A percentile compares a stretch with the other conserved stretches of the same genome.
Conservation (phyloP, 2,329 filamentous ascomycete genomes). For the Zelopaecilomyces penicillatus region DNA sequence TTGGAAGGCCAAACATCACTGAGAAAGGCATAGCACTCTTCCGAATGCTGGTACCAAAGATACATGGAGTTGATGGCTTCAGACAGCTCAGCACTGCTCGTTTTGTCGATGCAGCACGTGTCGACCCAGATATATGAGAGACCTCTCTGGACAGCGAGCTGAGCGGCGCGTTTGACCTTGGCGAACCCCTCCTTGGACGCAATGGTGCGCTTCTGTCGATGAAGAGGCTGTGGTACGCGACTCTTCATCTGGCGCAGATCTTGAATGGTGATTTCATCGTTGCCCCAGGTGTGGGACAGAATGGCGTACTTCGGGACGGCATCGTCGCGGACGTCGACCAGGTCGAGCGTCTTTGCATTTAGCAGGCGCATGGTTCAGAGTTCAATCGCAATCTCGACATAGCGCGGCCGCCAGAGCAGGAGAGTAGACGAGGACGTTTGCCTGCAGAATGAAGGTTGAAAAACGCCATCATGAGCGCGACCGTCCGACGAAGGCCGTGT, state of each 20-base stretch:
- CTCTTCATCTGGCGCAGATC: constrained; percentile 9
- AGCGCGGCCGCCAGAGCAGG: too few relatives aligned
- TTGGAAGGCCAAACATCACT: constrained; percentile 11
- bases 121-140: constrained; percentile 19
- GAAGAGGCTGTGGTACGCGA: neutral
- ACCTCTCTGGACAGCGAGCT: constrained; percentile 6
- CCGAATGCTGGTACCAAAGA: constrained; percentile 17
- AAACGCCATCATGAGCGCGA: too few relatives aligned
- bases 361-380: constrained; percentile 5
- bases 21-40: constrained; percentile 18
- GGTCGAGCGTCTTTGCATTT: constrained; percentile 4
- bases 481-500: too few relatives aligned
- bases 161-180: constrained; percentile 12
- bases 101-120: constrained; percentile 21
- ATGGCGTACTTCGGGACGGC: constrained; percentile 18
- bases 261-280: constrained; percentile 18
- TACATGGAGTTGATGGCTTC: constrained; percentile 21
- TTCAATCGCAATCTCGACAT: neutral
- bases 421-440: too few relatives aligned
- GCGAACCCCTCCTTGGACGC: constrained; percentile 11
- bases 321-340: constrained; percentile 7
- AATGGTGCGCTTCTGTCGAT: constrained; percentile 3
- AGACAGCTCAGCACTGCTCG: constrained; percentile 15
- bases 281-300: constrained; percentile 22
- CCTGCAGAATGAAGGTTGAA: too few relatives aligned